phyloP scores from a whole-genome alignment of 176 grass and related monocot species.

The Cocos nucifera region DNA sequence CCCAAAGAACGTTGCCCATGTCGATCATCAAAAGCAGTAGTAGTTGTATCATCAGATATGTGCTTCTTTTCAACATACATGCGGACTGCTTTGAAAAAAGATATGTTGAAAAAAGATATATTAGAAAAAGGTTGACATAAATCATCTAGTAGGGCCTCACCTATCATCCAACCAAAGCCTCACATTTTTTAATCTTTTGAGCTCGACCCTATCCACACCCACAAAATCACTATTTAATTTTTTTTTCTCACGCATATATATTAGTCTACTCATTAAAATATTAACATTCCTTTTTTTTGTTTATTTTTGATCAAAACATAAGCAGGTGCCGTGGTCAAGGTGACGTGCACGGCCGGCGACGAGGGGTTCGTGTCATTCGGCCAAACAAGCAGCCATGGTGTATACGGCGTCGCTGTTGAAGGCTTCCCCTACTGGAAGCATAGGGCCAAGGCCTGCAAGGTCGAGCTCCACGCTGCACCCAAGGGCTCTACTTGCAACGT shows the following conservation, averaged over 20 bases:
- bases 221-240: neutral
- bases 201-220: too few species aligned
- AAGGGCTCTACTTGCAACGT: constrained; percentile 53
- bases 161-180: too few species aligned
- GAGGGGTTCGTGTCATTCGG: constrained; percentile 48
- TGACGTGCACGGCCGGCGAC: constrained; percentile 52
- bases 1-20: too few species aligned
- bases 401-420: constrained; percentile 43
- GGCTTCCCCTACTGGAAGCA: constrained; percentile 27
- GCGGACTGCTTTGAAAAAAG: too few species aligned
- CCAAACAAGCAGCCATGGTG: constrained; percentile 44
- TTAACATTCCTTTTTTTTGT: neutral
- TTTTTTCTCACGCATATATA: too few species aligned
- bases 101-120: too few species aligned
- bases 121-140: too few species aligned
- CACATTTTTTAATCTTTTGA: too few species aligned
- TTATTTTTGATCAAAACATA: constrained; percentile 8
- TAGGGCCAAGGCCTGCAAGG: constrained; percentile 44
- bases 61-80: too few species aligned
- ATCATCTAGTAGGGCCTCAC: too few species aligned
- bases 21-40: too few species aligned
- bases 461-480: constrained; percentile 62
- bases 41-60: too few species aligned
- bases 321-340: constrained; percentile 58
- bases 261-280: neutral